A percentile compares a stretch with the other conserved stretches of the same genome.
phyloP scores from a whole-genome alignment of 441 rosid species.

The Adansonia madagascariensis region DNA sequence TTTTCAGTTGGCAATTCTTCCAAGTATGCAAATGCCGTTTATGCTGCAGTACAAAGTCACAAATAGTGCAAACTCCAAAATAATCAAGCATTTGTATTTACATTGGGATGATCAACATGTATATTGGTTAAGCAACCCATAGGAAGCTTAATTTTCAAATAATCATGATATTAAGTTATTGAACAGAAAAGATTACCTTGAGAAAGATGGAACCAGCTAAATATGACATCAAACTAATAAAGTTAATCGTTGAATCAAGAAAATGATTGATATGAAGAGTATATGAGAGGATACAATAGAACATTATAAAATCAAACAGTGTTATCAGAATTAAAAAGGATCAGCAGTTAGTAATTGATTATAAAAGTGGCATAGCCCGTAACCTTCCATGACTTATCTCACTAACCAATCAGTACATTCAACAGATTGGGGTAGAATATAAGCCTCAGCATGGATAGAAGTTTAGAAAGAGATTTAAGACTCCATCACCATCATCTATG shows the following conservation, averaged over 20 bases:
- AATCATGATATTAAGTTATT: neutral
- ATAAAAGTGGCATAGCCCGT: neutral
- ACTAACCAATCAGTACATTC: neutral
- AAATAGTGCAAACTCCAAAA: neutral
- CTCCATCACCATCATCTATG: neutral
- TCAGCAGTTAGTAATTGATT: neutral
- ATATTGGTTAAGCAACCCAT: neutral
- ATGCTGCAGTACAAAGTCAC: neutral
- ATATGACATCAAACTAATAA: neutral
- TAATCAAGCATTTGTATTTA: neutral
- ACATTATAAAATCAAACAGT: neutral
- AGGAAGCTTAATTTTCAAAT: neutral
- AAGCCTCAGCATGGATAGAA: neutral
- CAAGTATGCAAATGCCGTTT: neutral
- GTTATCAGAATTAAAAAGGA: too few relatives aligned
- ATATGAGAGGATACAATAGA: neutral
- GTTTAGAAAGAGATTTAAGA: neutral
- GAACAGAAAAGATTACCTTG: neutral
- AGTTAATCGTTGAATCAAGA: neutral
- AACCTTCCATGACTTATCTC: slow-evolving; percentile 1
- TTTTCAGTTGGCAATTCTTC: too few relatives aligned
- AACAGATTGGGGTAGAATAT: neutral
- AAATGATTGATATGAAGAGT: neutral
- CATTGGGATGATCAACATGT: neutral
- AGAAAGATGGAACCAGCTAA: neutral